Conservation (phyloP, 1,284 basidiomycete species). For the Moniliophthora roreri region DNA sequence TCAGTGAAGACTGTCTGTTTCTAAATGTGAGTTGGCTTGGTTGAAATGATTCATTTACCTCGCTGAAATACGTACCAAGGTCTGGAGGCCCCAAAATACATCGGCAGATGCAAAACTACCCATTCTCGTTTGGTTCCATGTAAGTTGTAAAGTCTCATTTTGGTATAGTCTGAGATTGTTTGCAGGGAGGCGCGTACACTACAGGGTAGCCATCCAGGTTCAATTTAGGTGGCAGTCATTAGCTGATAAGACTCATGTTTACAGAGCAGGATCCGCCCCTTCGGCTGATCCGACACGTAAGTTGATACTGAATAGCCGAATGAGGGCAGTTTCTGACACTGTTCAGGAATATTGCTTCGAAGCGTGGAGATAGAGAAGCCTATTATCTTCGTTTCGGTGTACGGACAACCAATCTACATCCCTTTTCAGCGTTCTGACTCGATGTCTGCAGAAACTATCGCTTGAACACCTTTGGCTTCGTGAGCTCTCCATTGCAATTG, state of each 20-base stretch:
- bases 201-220: slow-evolving; percentile 30
- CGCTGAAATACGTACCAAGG: slow-evolving; percentile 24
- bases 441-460: slow-evolving; percentile 47
- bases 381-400: slow-evolving; percentile 57
- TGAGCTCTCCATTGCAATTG: slow-evolving; percentile 26
- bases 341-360: slow-evolving; percentile 45
- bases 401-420: slow-evolving; percentile 14
- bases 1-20: slow-evolving; percentile 55
- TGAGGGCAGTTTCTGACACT: not conserved
- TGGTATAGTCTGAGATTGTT: not conserved
- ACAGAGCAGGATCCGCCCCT: slow-evolving; percentile 43
- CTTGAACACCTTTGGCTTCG: slow-evolving; percentile 60
- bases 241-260: not conserved
- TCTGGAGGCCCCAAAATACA: slow-evolving; percentile 41
- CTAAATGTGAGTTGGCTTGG: slow-evolving; percentile 42
- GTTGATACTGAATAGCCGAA: slow-evolving; percentile 9
- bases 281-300: slow-evolving; percentile 46
- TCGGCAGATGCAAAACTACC: slow-evolving; percentile 36
- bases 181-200: slow-evolving; percentile 55
- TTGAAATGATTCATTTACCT: not conserved
- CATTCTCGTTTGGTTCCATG: slow-evolving; percentile 54
- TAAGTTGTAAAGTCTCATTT: slow-evolving; percentile 18
- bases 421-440: not conserved
- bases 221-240: not conserved
- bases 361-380: slow-evolving; percentile 49